Evolutionary conservation across 768 basidiomycete genomes (phyloP).

Genomic region (Lanmaoa pseudosensibilis): DNA sequence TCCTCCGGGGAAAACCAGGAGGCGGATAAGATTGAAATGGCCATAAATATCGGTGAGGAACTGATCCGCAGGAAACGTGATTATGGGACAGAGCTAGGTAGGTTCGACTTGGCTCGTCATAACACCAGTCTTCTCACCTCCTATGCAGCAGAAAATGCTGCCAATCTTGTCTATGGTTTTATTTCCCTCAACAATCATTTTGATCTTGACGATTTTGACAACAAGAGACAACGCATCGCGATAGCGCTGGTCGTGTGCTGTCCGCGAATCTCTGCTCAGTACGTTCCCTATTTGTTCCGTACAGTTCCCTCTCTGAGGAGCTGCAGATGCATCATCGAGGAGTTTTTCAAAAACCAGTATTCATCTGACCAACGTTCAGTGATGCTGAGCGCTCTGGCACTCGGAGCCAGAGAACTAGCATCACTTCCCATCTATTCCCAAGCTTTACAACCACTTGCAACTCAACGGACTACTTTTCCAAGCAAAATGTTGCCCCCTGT

Average conservation of each 20-base stretch:
- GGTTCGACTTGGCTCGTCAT: background rate
- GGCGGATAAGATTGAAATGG: slow-evolving; percentile 79
- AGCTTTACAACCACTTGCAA: slow-evolving; percentile 32
- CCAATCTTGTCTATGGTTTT: slow-evolving; percentile 72
- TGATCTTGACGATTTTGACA: slow-evolving; percentile 77
- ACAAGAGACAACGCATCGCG: slow-evolving; percentile 71
- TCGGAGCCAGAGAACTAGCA: slow-evolving; percentile 84
- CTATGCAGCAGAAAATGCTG: slow-evolving; percentile 83
- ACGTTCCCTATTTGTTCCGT: slow-evolving; percentile 29
- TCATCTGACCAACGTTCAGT: slow-evolving; percentile 82
- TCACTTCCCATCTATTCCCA: slow-evolving; percentile 38
- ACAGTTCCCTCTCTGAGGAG: slow-evolving; percentile 1
- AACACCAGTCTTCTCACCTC: slow-evolving; percentile 1
- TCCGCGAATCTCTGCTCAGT: slow-evolving; percentile 82
- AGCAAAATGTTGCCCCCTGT: slow-evolving; percentile 73
- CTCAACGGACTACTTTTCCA: slow-evolving; percentile 58
- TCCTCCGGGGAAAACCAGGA: slow-evolving; percentile 59
- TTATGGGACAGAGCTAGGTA: slow-evolving; percentile 89
- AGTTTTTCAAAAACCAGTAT: slow-evolving; percentile 93
- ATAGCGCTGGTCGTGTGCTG: slow-evolving; percentile 79
- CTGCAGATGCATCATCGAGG: slow-evolving; percentile 76
- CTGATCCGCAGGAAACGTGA: slow-evolving; percentile 79
- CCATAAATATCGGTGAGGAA: slow-evolving; percentile 73
- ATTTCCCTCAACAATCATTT: slow-evolving; percentile 80
- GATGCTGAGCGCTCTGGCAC: slow-evolving; percentile 82